These are phyloP conservation scores for Rhododendron molle DNA, from an alignment of 148 eudicot species.

Conservation along the genomic window DNA sequence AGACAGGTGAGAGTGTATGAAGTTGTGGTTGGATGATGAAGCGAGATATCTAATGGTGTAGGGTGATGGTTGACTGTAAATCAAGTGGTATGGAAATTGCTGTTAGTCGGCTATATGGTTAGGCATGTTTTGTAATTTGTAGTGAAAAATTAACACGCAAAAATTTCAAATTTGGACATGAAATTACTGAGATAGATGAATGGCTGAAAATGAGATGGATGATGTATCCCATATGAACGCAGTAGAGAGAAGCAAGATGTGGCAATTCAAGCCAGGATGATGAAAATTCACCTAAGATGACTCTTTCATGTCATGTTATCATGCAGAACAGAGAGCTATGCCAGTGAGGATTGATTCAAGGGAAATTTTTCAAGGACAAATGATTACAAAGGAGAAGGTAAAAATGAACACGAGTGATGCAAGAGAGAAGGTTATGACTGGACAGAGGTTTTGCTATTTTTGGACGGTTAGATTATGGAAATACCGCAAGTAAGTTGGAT, in stretches of 20 bases:
- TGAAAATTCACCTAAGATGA: neutral
- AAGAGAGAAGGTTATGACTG: neutral
- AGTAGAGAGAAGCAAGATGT: neutral
- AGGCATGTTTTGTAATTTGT: neutral
- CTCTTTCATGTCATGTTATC: neutral
- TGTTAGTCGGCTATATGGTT: neutral
- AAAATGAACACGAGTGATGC: neutral
- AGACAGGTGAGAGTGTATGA: neutral
- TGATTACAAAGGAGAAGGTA: neutral
- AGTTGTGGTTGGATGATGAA: neutral
- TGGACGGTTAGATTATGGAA: neutral
- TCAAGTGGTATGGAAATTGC: neutral
- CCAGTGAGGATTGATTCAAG: neutral
- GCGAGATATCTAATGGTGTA: neutral
- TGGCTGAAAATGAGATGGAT: neutral
- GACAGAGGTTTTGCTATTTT: neutral
- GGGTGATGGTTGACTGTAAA: neutral
- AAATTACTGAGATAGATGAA: neutral
- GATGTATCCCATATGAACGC: neutral
- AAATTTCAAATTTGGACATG: neutral
- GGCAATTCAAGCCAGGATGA: neutral
- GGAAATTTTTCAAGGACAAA: neutral
- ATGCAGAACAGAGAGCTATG: neutral
- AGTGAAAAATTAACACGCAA: neutral
- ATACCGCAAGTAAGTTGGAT: neutral